Base-by-base conservation (phyloP, 768 basidiomycete species). In the Termitomyces sp. region DNA sequence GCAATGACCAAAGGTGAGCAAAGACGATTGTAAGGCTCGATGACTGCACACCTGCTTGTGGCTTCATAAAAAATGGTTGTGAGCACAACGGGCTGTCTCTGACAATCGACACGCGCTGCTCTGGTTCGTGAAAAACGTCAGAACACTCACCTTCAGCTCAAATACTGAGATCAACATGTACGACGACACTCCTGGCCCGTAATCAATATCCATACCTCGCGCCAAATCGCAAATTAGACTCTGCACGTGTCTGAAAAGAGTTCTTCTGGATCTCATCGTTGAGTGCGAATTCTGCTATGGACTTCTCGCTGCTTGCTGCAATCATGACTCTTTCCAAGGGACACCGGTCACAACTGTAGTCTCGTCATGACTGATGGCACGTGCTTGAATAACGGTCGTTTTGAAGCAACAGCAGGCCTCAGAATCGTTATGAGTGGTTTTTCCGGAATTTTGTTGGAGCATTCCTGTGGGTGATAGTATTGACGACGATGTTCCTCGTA, bases 401-500 rank as follows among this genome's bases (percentile, higher is more conserved):
- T 19, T 16, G 47, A 32, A 27, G 47, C 32, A 17, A 49, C 7
- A 8, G 27, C 47, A 31, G 47, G 47, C n/a, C 31, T 49, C n/a
- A n/a, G 47, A 31, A 35, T 49, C 21, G 32, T 31, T 32, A 31
- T 49, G 47, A 21, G 19, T 25, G 19, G 11, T n/a, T 14, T 23
- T 3, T 5, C 9, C 1, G 9, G 49, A 51, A 51, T 46, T 27
- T 5, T 7, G 37, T 8, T 60, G 59, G 56, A 54, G 56, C 27
- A 55, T 62, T n/a, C 43, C 40, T 14, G 48, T 60, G 9, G 59
- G 58, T 34, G 53, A 62, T 14, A 47, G 11, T 1, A 47, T 62
- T 5, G 62, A 62, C 32, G 32, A 17, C 21, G 38, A 5, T 25
- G 52, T 34, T 34, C 50, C 53, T 19, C 35, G 59, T 32, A 62